These are phyloP conservation scores for Biancaea sappan DNA, from an alignment of 306 rosid species.

Conservation along the genomic window DNA sequence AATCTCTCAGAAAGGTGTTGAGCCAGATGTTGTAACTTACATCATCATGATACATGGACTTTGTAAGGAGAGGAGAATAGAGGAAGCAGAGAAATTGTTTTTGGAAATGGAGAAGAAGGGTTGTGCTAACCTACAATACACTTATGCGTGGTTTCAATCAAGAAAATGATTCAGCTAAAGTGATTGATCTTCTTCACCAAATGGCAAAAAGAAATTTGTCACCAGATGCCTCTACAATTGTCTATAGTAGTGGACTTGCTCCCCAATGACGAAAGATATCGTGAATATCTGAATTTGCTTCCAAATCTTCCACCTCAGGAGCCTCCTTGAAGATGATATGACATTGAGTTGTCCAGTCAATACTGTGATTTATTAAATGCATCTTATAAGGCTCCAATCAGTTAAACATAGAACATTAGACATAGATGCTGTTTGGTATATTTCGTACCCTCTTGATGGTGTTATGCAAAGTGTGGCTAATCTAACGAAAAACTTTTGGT, in stretches of 20 bases:
- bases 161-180: slow-evolving; percentile 37
- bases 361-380: neutral
- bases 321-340: neutral
- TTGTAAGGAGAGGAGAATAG: slow-evolving; percentile 42
- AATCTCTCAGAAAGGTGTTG: slow-evolving; percentile 30
- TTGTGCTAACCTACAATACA: slow-evolving; percentile 44
- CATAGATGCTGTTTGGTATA: neutral
- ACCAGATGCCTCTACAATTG: slow-evolving; percentile 41
- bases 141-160: slow-evolving; percentile 47
- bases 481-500: slow-evolving; percentile 9
- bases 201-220: slow-evolving; percentile 40
- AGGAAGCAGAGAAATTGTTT: slow-evolving; percentile 49
- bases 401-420: neutral
- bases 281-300: slow-evolving; percentile 42
- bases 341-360: neutral
- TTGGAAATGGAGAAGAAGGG: slow-evolving; percentile 44
- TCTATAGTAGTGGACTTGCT: slow-evolving; percentile 44
- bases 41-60: slow-evolving; percentile 47
- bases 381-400: neutral
- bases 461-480: too few relatives aligned
- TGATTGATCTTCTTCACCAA: slow-evolving; percentile 53
- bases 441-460: neutral
- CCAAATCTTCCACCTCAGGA: slow-evolving; percentile 40
- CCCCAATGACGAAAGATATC: slow-evolving; percentile 38
- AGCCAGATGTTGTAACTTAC: slow-evolving; percentile 42